phyloP scores from a whole-genome alignment of 352 stramenopile genomes.

The Elongisporangium undulatum region DNA sequence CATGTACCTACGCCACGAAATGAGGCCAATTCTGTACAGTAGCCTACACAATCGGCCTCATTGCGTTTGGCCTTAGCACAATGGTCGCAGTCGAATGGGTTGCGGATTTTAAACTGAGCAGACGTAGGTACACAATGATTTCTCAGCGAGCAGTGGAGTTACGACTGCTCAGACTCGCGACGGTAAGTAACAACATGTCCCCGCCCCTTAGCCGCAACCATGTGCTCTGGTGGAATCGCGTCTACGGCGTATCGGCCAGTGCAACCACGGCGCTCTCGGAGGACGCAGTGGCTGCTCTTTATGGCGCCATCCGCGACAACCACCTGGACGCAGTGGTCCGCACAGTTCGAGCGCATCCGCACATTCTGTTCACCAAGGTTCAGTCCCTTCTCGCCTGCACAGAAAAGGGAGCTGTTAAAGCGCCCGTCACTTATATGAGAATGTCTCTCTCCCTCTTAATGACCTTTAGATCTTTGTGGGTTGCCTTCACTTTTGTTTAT shows the following conservation, averaged over 20 bases:
- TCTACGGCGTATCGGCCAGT: conserved; percentile 2
- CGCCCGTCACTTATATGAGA: background rate
- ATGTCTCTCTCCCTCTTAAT: background rate
- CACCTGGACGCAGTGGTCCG: conserved; percentile 17
- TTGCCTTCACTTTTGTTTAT: background rate
- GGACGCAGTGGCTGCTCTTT: background rate
- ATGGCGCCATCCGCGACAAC: conserved; percentile 33
- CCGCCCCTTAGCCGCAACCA: conserved; percentile 3
- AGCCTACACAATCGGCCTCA: background rate
- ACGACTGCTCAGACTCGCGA: background rate
- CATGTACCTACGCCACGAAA: background rate
- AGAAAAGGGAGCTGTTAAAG: conserved; percentile 1
- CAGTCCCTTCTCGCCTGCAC: background rate
- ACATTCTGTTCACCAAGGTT: conserved; percentile 40
- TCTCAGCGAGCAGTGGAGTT: background rate
- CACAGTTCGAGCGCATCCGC: conserved; percentile 18
- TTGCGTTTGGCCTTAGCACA: background rate
- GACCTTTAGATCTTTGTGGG: conserved; percentile 15
- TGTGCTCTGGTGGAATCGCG: conserved; percentile 21
- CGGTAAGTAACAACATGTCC: background rate
- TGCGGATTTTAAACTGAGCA: background rate
- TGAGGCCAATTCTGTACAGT: too few species aligned
- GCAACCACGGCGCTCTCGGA: background rate
- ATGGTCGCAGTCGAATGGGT: background rate
- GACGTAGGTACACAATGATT: background rate